A percentile compares a stretch with the other conserved stretches of the same genome.
Evolutionary conservation across 768 basidiomycete species (phyloP).

Genomic region (Pleurotus tuber-regium): DNA sequence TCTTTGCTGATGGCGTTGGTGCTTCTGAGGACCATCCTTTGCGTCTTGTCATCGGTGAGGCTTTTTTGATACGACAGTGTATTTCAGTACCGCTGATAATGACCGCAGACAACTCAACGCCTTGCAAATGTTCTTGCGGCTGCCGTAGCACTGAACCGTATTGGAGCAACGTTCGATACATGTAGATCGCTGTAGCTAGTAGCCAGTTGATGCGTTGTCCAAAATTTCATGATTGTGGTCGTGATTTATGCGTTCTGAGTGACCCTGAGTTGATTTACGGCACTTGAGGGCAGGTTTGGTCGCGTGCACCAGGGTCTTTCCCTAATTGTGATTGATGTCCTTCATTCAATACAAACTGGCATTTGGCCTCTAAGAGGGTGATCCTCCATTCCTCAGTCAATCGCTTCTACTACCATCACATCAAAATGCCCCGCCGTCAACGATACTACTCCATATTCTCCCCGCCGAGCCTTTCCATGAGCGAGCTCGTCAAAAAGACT

Average conservation of each 20-base stretch:
- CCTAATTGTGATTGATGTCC: conserved; percentile 8
- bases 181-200: not conserved
- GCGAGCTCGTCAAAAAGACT: conserved; percentile 76
- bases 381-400: not conserved
- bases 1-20: conserved; percentile 30
- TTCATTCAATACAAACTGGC: conserved; percentile 1
- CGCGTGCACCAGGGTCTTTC: conserved; percentile 1
- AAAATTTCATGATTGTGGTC: too few relatives aligned
- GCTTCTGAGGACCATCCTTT: conserved; percentile 32
- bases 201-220: too few relatives aligned
- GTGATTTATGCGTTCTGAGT: too few relatives aligned
- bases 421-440: conserved; percentile 40
- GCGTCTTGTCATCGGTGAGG: conserved; percentile 34
- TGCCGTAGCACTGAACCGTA: not conserved
- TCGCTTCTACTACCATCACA: not conserved
- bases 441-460: conserved; percentile 61
- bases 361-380: not conserved
- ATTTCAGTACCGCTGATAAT: not conserved
- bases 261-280: not conserved
- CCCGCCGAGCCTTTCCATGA: conserved; percentile 68
- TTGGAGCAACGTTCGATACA: conserved; percentile 1
- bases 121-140: conserved; percentile 4
- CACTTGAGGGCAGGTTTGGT: conserved; percentile 8
- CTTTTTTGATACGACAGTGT: not conserved
- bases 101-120: not conserved